Evolutionary conservation across 257 asterid genomes (phyloP).

Genomic region (Jacaranda mimosifolia): DNA sequence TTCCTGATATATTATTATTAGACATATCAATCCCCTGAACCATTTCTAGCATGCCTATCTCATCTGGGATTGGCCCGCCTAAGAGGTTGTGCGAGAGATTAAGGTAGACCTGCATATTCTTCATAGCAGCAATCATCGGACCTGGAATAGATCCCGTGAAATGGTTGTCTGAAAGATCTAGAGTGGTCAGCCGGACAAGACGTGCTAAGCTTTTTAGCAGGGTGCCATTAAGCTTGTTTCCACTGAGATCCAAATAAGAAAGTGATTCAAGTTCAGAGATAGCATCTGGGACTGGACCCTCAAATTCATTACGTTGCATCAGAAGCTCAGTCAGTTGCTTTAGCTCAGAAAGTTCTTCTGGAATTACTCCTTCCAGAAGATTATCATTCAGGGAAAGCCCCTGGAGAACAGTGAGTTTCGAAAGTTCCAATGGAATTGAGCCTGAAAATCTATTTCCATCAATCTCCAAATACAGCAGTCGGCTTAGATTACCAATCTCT

Average conservation of each 20-base stretch:
- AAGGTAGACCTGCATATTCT: slow-evolving; percentile 67
- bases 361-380: slow-evolving; percentile 63
- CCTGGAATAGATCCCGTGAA: slow-evolving; percentile 61
- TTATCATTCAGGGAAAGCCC: slow-evolving; percentile 62
- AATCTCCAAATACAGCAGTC: slow-evolving; percentile 54
- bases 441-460: slow-evolving; percentile 67
- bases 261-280: slow-evolving; percentile 58
- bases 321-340: slow-evolving; percentile 58
- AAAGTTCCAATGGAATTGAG: slow-evolving; percentile 58
- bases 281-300: slow-evolving; percentile 63
- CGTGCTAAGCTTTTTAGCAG: slow-evolving; percentile 55
- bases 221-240: slow-evolving; percentile 75
- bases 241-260: slow-evolving; percentile 65
- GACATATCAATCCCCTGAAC: slow-evolving; percentile 79
- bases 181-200: slow-evolving; percentile 49
- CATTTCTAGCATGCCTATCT: slow-evolving; percentile 70
- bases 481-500: slow-evolving; percentile 67
- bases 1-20: slow-evolving; percentile 64
- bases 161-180: slow-evolving; percentile 71
- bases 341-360: slow-evolving; percentile 62
- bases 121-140: slow-evolving; percentile 58
- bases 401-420: slow-evolving; percentile 65
- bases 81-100: slow-evolving; percentile 72
- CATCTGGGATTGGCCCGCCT: slow-evolving; percentile 67
- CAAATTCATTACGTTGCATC: slow-evolving; percentile 56